Base-by-base conservation (phyloP, 2,329 filamentous ascomycete genomes). In the Phaeophleospora eucalypticola region DNA sequence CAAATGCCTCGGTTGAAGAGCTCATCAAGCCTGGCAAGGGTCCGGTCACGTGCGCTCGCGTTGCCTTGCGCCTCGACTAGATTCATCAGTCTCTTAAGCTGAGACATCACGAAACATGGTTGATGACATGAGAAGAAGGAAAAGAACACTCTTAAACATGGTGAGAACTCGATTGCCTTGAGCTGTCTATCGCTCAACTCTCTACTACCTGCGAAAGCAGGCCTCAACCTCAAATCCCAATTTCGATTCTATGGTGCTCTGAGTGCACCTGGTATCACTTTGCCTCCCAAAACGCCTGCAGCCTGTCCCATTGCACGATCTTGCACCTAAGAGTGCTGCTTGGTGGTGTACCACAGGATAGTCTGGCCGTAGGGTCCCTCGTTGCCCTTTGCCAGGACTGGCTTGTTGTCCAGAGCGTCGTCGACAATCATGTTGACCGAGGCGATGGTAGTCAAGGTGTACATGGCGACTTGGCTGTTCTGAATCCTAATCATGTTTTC, bases 351-450 rank as follows among this genome's bases (percentile, higher is more conserved):
- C 46, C 58, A 63, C 1, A 68, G 71, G 15, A 77, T 54, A 2
- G 72, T 76, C 36, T 69, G 71, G 54, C 72, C 73, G 60, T 75
- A 77, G 58, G 73, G 71, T 56, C 67, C 69, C 29, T 69, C 64
- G 56, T 77, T 76, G 55, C 74, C 71, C 20, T 58, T 58, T 42
- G 71, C 74, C 46, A 65, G 60, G 24, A 64, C 48, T 12, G 66
- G 61, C 3, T 65, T 52, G 35, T 65, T 66, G 48, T 60, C 47
- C 19, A 68, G 64, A 20, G 60, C 58, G 36, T 66, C 62, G 48
- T 65, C 57, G 2, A 68, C 66, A 48, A 76, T 66, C 73, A 77
- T 77, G 58, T 73, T 73, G 53, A 74, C 70, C 0, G 68, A 65
- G 0, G 72, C 73, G 64, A 74, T 76, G 46, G 73, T 73, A 36